Conservation (phyloP, 495 filamentous ascomycete species). For the Aspergillus biplanus region DNA sequence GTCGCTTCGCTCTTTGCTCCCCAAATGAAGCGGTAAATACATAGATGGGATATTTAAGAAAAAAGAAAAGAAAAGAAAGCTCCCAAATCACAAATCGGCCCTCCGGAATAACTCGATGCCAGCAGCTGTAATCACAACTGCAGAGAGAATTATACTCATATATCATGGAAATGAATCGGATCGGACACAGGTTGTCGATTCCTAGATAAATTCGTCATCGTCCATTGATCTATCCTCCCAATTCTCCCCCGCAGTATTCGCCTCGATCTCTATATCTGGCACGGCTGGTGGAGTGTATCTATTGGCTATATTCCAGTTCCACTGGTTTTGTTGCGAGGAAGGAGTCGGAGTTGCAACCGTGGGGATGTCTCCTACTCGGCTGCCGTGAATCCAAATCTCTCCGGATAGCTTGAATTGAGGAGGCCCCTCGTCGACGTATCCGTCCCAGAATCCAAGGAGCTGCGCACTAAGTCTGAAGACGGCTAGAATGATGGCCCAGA, state of each 20-base stretch:
- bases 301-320: neutral
- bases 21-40: no score
- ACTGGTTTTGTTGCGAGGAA: neutral
- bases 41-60: no score
- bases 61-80: no score
- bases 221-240: constrained; percentile 36
- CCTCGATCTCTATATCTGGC: neutral
- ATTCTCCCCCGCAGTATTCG: neutral
- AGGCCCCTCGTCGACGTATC: constrained; percentile 44
- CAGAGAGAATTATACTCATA: no score
- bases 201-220: constrained; percentile 42
- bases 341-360: constrained; percentile 18
- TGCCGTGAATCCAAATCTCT: constrained; percentile 42
- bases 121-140: no score
- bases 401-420: constrained; percentile 33
- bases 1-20: no score
- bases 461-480: constrained; percentile 39
- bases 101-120: no score
- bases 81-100: no score
- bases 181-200: no score
- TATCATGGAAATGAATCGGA: no score
- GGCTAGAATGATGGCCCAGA: constrained; percentile 38
- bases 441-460: constrained; percentile 47
- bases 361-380: constrained; percentile 24
- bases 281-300: neutral